A percentile compares a stretch with the other conserved stretches of the same genome.
These are phyloP conservation scores for Mrakia frigida DNA, from an alignment of 768 basidiomycete genomes.

Conservation along the genomic window DNA sequence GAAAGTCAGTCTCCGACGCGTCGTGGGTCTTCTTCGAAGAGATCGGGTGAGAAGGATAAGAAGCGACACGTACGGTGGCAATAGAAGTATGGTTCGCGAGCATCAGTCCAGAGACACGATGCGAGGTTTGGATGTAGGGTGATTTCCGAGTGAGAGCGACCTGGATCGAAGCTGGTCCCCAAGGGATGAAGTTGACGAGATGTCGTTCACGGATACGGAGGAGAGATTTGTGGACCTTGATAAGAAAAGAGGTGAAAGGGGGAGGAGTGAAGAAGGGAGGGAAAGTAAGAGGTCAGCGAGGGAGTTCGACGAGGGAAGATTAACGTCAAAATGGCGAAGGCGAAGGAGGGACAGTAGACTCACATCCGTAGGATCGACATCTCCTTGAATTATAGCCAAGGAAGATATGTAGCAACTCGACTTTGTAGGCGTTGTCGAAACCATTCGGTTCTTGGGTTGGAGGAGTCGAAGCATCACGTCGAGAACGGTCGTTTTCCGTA, in stretches of 20 bases:
- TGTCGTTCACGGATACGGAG: slow-evolving; percentile 94
- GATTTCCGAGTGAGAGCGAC: slow-evolving; percentile 82
- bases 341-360: slow-evolving; percentile 35
- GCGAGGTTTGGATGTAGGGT: slow-evolving; percentile 78
- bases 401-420: slow-evolving; percentile 95
- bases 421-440: slow-evolving; percentile 85
- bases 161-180: slow-evolving; percentile 98
- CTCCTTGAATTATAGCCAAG: slow-evolving; percentile 96
- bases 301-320: not conserved
- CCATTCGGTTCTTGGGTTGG: slow-evolving; percentile 98
- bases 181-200: slow-evolving; percentile 95
- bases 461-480: slow-evolving; percentile 97
- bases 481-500: slow-evolving; percentile 90
- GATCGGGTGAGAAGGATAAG: not conserved
- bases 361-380: slow-evolving; percentile 96
- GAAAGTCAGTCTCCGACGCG: not conserved
- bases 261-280: slow-evolving; percentile 4
- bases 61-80: slow-evolving; percentile 62
- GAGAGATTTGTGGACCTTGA: slow-evolving; percentile 93
- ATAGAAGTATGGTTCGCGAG: slow-evolving; percentile 99
- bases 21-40: not conserved
- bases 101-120: slow-evolving; percentile 97
- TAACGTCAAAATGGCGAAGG: not conserved
- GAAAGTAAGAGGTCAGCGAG: not conserved
- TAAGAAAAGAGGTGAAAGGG: not conserved